phyloP scores from a whole-genome alignment of 192 early-diverging fungal genomes.

The Backusella liffmaniae region DNA sequence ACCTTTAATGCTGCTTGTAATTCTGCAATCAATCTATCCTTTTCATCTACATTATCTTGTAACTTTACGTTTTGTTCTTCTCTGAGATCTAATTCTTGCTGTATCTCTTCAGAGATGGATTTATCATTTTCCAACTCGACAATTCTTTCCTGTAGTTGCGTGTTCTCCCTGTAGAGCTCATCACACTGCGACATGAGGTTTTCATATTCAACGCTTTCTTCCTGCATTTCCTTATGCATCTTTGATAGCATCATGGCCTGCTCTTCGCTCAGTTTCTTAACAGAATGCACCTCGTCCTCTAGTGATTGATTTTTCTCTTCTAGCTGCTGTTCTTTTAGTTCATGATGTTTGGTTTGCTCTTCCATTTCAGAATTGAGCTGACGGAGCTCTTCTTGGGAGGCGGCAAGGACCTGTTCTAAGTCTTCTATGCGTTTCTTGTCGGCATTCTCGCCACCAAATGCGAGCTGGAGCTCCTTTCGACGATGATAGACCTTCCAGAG shows the following conservation, averaged over 20 bases:
- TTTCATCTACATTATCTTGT: not conserved
- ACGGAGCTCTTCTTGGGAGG: not conserved
- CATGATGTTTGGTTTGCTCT: not conserved
- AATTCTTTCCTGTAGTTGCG: not conserved
- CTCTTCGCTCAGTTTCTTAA: not conserved
- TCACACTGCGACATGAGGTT: constrained; percentile 1
- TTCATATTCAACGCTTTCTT: constrained; percentile 4
- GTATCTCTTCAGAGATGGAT: constrained; percentile 1
- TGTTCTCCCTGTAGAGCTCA: constrained; percentile 9
- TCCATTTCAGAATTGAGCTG: not conserved
- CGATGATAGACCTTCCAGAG: constrained; percentile 94
- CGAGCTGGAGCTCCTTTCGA: constrained; percentile 17
- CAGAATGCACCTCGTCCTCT: not conserved
- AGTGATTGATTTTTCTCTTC: not conserved
- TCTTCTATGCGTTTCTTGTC: constrained; percentile 13
- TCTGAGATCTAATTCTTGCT: not conserved
- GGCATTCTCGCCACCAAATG: constrained; percentile 18
- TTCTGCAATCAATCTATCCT: not conserved
- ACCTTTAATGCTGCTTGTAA: constrained; percentile 3
- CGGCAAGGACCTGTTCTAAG: constrained; percentile 5
- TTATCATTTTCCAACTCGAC: constrained; percentile 2
- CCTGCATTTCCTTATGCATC: constrained; percentile 7
- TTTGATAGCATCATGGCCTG: constrained; percentile 12
- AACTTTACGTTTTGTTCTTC: not conserved
- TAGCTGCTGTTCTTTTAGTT: not conserved